Conservation (phyloP, 106 monocot genomes). For the Posidonia australis region DNA sequence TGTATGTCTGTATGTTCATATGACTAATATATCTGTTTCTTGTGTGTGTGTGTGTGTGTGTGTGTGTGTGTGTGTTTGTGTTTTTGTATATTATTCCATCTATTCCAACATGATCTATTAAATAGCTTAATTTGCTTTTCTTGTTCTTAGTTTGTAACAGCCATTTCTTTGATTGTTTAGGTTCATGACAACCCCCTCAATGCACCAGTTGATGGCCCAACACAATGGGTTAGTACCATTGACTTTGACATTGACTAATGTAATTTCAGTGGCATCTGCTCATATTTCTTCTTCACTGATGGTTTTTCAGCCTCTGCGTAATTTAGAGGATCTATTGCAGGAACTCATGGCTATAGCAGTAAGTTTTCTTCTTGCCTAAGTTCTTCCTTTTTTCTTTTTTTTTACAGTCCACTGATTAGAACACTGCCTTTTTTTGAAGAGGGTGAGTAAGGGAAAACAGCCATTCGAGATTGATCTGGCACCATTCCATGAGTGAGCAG, state of each 20-base stretch:
- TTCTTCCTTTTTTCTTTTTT: not conserved
- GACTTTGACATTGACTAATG: not conserved
- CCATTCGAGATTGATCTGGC: constrained; percentile 76
- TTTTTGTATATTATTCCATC: no score
- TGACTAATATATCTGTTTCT: no score
- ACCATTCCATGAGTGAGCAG: constrained; percentile 31
- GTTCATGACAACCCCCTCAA: constrained; percentile 78
- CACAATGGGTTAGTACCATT: constrained; percentile 56
- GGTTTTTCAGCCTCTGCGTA: constrained; percentile 49
- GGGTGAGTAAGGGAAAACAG: constrained; percentile 58
- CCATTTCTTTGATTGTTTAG: constrained; percentile 1
- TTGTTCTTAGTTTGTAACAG: not conserved
- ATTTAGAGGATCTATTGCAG: constrained; percentile 77
- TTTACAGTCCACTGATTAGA: not conserved
- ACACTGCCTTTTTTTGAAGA: constrained; percentile 22
- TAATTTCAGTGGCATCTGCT: not conserved
- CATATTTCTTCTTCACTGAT: not conserved
- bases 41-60: no score
- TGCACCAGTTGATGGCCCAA: constrained; percentile 94
- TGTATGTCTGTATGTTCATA: no score
- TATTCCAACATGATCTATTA: no score
- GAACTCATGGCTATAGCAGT: constrained; percentile 91
- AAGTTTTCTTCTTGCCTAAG: constrained; percentile 19
- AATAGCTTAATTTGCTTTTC: no score
- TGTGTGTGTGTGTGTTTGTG: no score